These are phyloP conservation scores for Buxus sempervirens DNA, from an alignment of 164 flowering plant species.

Conservation along the genomic window DNA sequence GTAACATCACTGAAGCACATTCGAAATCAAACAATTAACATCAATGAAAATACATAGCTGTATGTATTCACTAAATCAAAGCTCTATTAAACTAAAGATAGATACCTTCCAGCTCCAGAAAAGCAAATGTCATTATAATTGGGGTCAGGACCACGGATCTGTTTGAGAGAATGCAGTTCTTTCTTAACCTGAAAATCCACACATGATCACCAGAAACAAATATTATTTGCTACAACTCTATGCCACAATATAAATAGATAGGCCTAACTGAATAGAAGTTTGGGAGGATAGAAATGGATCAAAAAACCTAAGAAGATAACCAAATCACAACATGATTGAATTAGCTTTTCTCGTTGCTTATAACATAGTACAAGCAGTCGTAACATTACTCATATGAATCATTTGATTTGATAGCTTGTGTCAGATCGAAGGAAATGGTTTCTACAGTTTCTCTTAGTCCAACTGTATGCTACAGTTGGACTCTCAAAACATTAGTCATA, in stretches of 20 bases:
- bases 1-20: slow-evolving; percentile 52
- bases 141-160: slow-evolving; percentile 87
- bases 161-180: slow-evolving; percentile 54
- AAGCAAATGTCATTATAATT: slow-evolving; percentile 87
- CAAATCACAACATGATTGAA: neutral
- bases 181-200: slow-evolving; percentile 47
- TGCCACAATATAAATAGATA: neutral
- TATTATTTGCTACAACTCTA: neutral
- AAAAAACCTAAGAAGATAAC: neutral
- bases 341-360: no score
- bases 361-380: no score
- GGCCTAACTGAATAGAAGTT: neutral
- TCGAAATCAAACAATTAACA: slow-evolving; percentile 1
- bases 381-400: no score
- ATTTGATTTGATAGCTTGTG: no score
- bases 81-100: neutral
- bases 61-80: slow-evolving; percentile 1
- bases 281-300: neutral
- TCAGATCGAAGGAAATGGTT: no score
- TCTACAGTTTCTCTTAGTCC: no score
- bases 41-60: neutral
- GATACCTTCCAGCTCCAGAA: slow-evolving; percentile 86
- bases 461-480: no score
- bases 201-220: neutral
- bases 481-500: no score